Base-by-base conservation (phyloP, 1,139 yeast genomes). In the Zygoascus sp. region DNA sequence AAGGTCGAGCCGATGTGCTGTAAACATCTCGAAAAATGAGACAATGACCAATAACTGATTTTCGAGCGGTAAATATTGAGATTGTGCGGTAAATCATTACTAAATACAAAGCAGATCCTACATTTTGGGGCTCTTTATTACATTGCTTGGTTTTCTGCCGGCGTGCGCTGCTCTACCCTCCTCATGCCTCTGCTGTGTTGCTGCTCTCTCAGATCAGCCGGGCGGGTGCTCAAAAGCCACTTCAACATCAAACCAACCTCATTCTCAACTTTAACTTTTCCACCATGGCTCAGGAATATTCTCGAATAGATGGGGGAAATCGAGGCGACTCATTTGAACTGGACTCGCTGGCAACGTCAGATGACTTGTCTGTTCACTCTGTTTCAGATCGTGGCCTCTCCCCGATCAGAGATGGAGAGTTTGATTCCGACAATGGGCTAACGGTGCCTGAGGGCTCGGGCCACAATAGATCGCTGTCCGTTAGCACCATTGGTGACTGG, bases 261-360 rank as follows among this genome's bases (percentile, higher is more conserved):
- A 11, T 30, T 8, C 34, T 11, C 15, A n/a, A 28, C 6, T n/a
- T 11, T 3, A n/a, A 5, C 34, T 30, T 21, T 32, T 5, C 32
- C 32, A 23, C 17, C 30, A 41, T 34, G 40, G 37, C 40, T 10
- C 44, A 34, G 32, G 40, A 32, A 34, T 41, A 34, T 25, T 17
- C 39, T 10, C 25, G 30, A 4, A 22, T 34, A 32, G 39, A 32
- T 16, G 35, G 37, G 10, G 25, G 16, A 7, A 7, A 20, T 13
- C 37, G 40, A 7, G 49, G 54, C 13, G 69, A 65, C 47, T 64
- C 68, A 11, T 52, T 66, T 39, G 70, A 66, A 50, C 58, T 66
- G 40, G 62, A 62, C 34, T 65, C 70, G 11, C 53, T 66, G 40
- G 70, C 68, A 5, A 64, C 68, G 5, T 62, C 68, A 3, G 61